These are phyloP conservation scores for Microbotryum intermedium DNA, from an alignment of 1,284 basidiomycete species.

Conservation along the genomic window DNA sequence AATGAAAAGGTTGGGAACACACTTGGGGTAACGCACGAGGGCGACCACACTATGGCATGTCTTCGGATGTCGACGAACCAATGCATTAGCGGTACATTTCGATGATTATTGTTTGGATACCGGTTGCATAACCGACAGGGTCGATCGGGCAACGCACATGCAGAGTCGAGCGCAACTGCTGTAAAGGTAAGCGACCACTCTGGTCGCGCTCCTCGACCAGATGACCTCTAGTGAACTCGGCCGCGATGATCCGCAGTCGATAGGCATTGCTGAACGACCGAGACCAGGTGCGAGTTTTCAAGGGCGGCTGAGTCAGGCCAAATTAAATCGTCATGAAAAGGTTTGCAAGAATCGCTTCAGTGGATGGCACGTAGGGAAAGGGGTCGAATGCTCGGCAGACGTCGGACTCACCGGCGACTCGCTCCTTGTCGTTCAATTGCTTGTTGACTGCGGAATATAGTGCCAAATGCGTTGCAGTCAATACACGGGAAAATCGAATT, in stretches of 20 bases:
- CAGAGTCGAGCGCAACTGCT: no score
- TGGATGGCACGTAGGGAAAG: neutral
- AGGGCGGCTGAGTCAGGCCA: slow-evolving; percentile 57
- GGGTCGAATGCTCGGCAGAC: neutral
- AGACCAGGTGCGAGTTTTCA: slow-evolving; percentile 78
- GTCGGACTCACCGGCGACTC: slow-evolving; percentile 55
- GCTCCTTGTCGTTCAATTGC: slow-evolving; percentile 97
- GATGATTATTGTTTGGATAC: no score
- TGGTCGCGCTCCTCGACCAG: neutral
- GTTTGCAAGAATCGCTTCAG: neutral
- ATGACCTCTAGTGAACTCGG: neutral
- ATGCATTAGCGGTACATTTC: no score
- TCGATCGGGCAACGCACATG: no score
- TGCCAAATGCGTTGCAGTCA: no score
- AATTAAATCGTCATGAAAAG: neutral
- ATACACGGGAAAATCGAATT: neutral
- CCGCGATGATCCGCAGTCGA: slow-evolving; percentile 46
- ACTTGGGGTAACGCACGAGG: no score
- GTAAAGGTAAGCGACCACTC: no score
- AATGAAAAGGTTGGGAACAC: no score
- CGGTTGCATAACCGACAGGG: no score
- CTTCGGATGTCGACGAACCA: no score
- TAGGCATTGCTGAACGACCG: slow-evolving; percentile 82
- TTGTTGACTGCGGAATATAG: slow-evolving; percentile 66
- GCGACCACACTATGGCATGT: no score